Percentiles rank a stretch among this genome's conserved stretches.
Evolutionary conservation across 495 filamentous ascomycete genomes (phyloP).

Genomic region (Podospora pseudocomata): DNA sequence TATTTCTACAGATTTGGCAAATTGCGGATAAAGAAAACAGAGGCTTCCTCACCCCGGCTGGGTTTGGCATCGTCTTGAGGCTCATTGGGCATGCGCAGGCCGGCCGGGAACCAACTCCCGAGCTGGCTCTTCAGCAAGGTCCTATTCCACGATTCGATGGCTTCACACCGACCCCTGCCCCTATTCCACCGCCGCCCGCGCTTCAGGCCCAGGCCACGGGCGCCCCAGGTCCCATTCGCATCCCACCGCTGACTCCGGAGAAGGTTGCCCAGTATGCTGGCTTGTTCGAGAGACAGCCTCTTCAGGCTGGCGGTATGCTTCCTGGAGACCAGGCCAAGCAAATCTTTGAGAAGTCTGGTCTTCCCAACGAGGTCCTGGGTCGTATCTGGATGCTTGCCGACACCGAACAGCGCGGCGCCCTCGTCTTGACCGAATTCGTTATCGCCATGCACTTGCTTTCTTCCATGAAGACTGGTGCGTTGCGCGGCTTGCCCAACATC

Average conservation of each 20-base stretch:
- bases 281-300: conserved; percentile 82
- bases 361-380: conserved; percentile 86
- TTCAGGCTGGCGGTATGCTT: conserved; percentile 69
- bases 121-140: conserved; percentile 67
- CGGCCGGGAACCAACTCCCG: conserved; percentile 70
- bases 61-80: conserved; percentile 85
- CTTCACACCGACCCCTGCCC: conserved; percentile 46
- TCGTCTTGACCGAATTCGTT: conserved; percentile 91
- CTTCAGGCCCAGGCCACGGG: conserved; percentile 64
- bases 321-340: conserved; percentile 85
- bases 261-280: conserved; percentile 82
- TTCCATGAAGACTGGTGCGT: conserved; percentile 76
- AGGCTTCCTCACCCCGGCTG: conserved; percentile 83
- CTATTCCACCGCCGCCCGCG: conserved; percentile 44
- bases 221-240: conserved; percentile 66
- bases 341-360: conserved; percentile 88
- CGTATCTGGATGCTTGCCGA: conserved; percentile 94
- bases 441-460: conserved; percentile 97
- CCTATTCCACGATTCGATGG: conserved; percentile 93
- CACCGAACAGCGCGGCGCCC: conserved; percentile 81
- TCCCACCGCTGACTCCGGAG: conserved; percentile 83
- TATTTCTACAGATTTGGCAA: conserved; percentile 80
- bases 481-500: conserved; percentile 74
- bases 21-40: conserved; percentile 96
- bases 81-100: conserved; percentile 95